Evolutionary conservation across 495 filamentous ascomycete species (phyloP).

Genomic region (Penicillium roqueforti): DNA sequence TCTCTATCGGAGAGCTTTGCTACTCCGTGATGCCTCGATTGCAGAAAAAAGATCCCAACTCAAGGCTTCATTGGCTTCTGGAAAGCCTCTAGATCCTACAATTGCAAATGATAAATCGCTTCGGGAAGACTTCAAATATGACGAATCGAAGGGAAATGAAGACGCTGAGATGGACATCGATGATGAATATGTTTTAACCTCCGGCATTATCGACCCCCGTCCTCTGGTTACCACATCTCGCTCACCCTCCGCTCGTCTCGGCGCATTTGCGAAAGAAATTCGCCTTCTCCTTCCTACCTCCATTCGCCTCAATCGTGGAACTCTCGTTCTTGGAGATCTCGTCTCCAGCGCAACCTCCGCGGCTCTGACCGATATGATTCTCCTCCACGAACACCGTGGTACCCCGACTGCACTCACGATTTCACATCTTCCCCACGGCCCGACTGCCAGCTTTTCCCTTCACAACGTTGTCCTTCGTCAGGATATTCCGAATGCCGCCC

Average conservation of each 20-base stretch:
- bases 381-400: conserved; percentile 92
- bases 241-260: conserved; percentile 77
- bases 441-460: conserved; percentile 84
- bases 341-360: conserved; percentile 74
- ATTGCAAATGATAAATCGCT: conserved; percentile 87
- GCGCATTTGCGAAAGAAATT: conserved; percentile 93
- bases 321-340: conserved; percentile 78
- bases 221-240: conserved; percentile 90
- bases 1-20: conserved; percentile 76
- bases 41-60: conserved; percentile 85
- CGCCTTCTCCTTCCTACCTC: conserved; percentile 83
- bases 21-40: conserved; percentile 87
- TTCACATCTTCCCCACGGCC: conserved; percentile 88
- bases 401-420: conserved; percentile 88
- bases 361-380: conserved; percentile 76
- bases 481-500: conserved; percentile 82
- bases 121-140: conserved; percentile 88
- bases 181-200: conserved; percentile 87
- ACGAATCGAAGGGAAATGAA: conserved; percentile 61
- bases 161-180: conserved; percentile 66
- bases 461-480: conserved; percentile 93
- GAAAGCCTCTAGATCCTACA: conserved; percentile 77
- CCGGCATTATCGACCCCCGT: conserved; percentile 78
- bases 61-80: conserved; percentile 75
- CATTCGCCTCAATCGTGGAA: conserved; percentile 89